Evolutionary conservation across 208 protist genomes (phyloP), one percentile per base, ranked within the genome.

Genomic region (Plasmodiophora brassicae): DNA sequence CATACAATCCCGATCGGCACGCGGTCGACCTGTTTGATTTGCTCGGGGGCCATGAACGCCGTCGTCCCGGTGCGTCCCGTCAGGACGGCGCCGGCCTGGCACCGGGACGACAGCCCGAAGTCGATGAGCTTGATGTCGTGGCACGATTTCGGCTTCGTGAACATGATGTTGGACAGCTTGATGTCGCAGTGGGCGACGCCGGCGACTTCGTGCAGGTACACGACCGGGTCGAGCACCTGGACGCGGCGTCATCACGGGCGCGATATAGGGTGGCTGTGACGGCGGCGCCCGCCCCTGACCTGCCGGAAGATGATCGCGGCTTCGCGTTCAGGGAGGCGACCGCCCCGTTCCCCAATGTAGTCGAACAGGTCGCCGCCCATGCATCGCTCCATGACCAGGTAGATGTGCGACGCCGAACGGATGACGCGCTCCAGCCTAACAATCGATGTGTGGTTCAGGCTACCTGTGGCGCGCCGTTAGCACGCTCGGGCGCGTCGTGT

Each of bases 141-240:
- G 10, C 32, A 8, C 5, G 14, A 44, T 8, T 32, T 78, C 14
- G 65, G 14, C n/a, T 5, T 32, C 20, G 14, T 78, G 65, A 78
- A 78, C 65, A 78, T 78, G 65, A 78, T 78, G 65, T 78, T 78
- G 65, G 65, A n/a, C 65, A 78, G 65, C 65, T 78, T 78, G 65
- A 78, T 78, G 65, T 78, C 65, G n/a, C 65, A 78, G n/a, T 78
- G 65, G n/a, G 65, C 65, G n/a, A 78, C 65, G n/a, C 65, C 65
- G n/a, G n/a, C 65, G 14, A 78, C 65, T 14, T 78, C 65, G 41
- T 78, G 65, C 20, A 78, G n/a, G 41, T 78, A 78, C 32, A 32
- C 65, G n/a, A 78, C 65, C 41, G 65, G 65, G 10, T 5, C 14
- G 5, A 78, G 65, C 5, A 78, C 41, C 65, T 78, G 65, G 20